A percentile compares a stretch with the other conserved stretches of the same genome.
Conservation (phyloP, 345 rosid species). For the Gossypium ekmanianum region DNA sequence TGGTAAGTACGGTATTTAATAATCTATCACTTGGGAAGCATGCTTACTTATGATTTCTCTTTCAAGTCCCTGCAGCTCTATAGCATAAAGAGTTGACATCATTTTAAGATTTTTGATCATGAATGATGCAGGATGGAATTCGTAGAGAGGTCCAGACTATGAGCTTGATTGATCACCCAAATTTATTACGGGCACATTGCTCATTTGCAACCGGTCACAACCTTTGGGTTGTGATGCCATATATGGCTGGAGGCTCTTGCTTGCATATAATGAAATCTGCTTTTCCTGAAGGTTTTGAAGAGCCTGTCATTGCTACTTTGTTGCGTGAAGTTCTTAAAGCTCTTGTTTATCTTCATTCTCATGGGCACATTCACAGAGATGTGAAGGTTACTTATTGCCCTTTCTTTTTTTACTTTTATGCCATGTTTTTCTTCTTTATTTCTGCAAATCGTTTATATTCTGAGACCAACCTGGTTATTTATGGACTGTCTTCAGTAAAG, state of each 20-base stretch:
- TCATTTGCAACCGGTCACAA: constrained; percentile 74
- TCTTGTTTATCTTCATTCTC: constrained; percentile 89
- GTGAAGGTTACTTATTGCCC: constrained; percentile 62
- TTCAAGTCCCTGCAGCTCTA: not conserved
- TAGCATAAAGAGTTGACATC: not conserved
- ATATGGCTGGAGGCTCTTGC: constrained; percentile 98
- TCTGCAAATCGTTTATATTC: not conserved
- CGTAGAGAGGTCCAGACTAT: constrained; percentile 96
- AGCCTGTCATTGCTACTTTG: constrained; percentile 84
- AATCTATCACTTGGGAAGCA: constrained; percentile 6
- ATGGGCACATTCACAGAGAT: constrained; percentile 97
- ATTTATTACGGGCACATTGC: constrained; percentile 81
- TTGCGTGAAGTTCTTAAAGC: constrained; percentile 91
- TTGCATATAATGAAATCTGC: constrained; percentile 88
- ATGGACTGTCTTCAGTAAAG: not conserved
- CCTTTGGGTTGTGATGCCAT: constrained; percentile 99
- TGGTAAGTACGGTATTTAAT: constrained; percentile 45
- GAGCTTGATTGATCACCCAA: constrained; percentile 86
- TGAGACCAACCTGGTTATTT: not conserved
- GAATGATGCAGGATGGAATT: constrained; percentile 76
- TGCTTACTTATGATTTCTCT: constrained; percentile 11
- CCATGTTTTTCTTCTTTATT: not conserved
- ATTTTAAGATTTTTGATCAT: not conserved
- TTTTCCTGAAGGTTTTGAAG: constrained; percentile 88
- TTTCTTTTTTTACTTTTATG: constrained; percentile 16